A percentile compares a stretch with the other conserved stretches of the same genome.
These are phyloP conservation scores for Pyronema domesticum DNA, from an alignment of 495 filamentous ascomycete species.

Conservation along the genomic window DNA sequence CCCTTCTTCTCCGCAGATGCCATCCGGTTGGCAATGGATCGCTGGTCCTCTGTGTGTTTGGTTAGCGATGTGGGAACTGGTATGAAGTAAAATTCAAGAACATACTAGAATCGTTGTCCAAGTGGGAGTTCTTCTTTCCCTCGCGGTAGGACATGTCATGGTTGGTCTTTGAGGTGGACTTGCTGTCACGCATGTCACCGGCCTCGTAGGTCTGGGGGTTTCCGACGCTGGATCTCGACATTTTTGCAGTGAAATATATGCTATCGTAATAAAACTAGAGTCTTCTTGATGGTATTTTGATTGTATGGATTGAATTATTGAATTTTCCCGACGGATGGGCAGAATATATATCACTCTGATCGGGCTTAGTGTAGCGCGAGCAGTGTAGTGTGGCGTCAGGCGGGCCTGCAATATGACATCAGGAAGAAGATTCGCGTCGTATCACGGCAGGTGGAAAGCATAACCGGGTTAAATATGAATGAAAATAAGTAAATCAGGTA, in stretches of 20 bases:
- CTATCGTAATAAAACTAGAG: background rate
- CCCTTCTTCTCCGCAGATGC: slow-evolving; percentile 6
- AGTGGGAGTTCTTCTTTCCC: slow-evolving; percentile 12
- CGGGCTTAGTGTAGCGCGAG: no score
- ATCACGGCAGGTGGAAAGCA: no score
- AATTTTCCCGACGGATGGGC: no score
- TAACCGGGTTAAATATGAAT: no score
- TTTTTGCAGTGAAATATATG: slow-evolving; percentile 3
- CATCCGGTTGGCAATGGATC: slow-evolving; percentile 13
- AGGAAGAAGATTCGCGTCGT: no score
- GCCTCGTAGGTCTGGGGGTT: slow-evolving; percentile 8
- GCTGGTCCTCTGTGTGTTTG: slow-evolving; percentile 12
- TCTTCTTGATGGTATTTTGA: background rate
- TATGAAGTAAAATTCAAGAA: background rate
- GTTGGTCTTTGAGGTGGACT: background rate
- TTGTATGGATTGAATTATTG: no score
- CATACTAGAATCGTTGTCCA: slow-evolving; percentile 11
- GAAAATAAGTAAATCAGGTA: no score
- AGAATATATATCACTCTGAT: no score
- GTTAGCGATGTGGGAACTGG: background rate
- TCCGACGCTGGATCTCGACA: slow-evolving; percentile 9
- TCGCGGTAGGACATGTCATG: slow-evolving; percentile 6
- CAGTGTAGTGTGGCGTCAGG: no score
- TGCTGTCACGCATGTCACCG: slow-evolving; percentile 8
- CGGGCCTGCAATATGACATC: no score